Base-by-base conservation (phyloP, 208 protist species). In the Acanthamoeba healyi region DNA sequence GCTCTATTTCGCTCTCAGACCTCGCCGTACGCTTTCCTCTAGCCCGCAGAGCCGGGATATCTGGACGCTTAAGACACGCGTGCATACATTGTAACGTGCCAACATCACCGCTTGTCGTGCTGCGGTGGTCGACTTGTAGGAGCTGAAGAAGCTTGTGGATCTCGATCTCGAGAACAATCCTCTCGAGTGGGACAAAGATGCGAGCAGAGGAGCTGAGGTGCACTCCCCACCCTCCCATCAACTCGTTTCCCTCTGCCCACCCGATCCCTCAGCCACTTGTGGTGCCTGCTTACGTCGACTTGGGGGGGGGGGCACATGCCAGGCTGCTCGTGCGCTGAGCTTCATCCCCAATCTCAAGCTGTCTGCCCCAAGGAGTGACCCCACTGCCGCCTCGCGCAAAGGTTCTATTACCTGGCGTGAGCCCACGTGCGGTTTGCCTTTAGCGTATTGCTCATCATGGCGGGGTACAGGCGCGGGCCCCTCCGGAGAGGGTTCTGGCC, bases 91-190 rank as follows among this genome's bases (percentile, higher is more conserved):
- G n/a, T n/a, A n/a, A n/a, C n/a, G n/a, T n/a, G n/a, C n/a, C n/a
- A n/a, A n/a, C n/a, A n/a, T n/a, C n/a, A 12, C 12, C 7, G 44
- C 44, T 49, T 4, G 44, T 49, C 7, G 44, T 49, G 44, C 44
- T 49, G 44, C 44, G 44, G 44, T 49, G 44, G 44, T 12, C 12
- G 22, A 15, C 5, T 5, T 44, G 40, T 9, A 81, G 72, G 40
- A 81, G 29, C 22, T 81, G 40, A 81, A 46, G 22, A 81, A 81
- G 29, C 36, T 81, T 7, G 36, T 44, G 40, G 72, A 81, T 38
- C 72, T 81, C 6, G 72, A 81, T 22, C 72, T 81, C 22, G 72
- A 81, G 40, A 44, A 81, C 22, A 81, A 81, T 22, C 72, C 72
- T 15, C 32, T 81, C 22, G 72, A 81, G 17, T 81, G 32, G 72